These are phyloP conservation scores for Russula compacta DNA, from an alignment of 768 basidiomycete genomes.

Conservation along the genomic window DNA sequence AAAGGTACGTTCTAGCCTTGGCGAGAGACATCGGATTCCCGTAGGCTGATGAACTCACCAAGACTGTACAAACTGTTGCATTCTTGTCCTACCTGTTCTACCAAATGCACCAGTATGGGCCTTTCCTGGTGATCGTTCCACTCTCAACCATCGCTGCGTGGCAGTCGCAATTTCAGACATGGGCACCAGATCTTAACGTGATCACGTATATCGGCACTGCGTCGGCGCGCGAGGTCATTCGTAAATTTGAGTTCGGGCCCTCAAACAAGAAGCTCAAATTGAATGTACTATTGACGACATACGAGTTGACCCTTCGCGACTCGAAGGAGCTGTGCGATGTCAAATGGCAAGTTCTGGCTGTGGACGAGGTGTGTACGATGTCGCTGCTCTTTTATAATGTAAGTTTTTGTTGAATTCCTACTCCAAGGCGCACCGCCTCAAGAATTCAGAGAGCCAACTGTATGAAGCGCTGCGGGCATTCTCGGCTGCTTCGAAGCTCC, in stretches of 20 bases:
- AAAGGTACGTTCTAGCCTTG: conserved; percentile 43
- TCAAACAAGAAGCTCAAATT: conserved; percentile 88
- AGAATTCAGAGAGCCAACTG: conserved; percentile 95
- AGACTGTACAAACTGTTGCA: conserved; percentile 94
- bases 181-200: conserved; percentile 96
- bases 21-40: neutral
- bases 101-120: conserved; percentile 85
- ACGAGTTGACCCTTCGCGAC: conserved; percentile 91
- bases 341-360: conserved; percentile 95
- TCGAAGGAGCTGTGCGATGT: conserved; percentile 81
- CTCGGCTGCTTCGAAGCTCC: conserved; percentile 80
- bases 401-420: neutral
- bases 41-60: conserved; percentile 16
- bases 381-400: neutral
- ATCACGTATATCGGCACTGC: conserved; percentile 94
- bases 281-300: conserved; percentile 95
- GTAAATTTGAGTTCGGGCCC: conserved; percentile 84
- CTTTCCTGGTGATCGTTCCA: conserved; percentile 95
- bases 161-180: conserved; percentile 88
- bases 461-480: conserved; percentile 92
- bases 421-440: conserved; percentile 83
- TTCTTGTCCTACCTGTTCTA: conserved; percentile 96
- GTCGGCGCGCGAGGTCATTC: conserved; percentile 80
- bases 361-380: conserved; percentile 72
- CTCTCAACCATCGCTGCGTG: conserved; percentile 97